Base-by-base conservation (phyloP, 2,329 filamentous ascomycete species). In the Alternaria sp. region DNA sequence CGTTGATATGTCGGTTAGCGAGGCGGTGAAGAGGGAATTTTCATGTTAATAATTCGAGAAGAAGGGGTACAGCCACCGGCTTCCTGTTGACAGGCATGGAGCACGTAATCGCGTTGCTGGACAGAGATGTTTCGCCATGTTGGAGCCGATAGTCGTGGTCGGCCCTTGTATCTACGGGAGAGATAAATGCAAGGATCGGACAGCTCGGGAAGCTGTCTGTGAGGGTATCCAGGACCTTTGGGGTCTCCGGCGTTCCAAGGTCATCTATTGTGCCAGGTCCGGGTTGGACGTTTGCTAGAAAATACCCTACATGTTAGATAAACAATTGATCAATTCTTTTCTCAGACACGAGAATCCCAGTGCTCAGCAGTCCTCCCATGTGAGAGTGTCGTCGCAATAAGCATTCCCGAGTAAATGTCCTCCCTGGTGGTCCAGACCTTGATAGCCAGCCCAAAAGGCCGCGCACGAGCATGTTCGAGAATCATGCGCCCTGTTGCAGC, bases 341-440 rank as follows among this genome's bases (percentile, higher is more conserved):
- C 26, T 47, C 39, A 8, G 5, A 18, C n/a, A 16, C 16, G 18
- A 34, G 30, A 20, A 36, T 16, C 18, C 12, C 46, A n/a, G 7
- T 36, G 18, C 16, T 48, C 34, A 47, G 12, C 8, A 16, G 26
- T 42, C 20, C 26, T 22, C 24, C 22, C 22, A 28, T 47, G 30
- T 47, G 16, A 34, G 22, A 44, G 51, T 68, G 75, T 76, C 70
- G 75, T 78, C 56, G 66, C 67, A 74, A 71, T 75, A 78, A 78
- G 75, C 74, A 71, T 76, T 73, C 58, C 55, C 63, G 63, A 63
- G 61, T 56, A 59, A 52, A 59, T 53, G 55, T 49, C 58, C 57
- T 62, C 63, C 60, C 60, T 66, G 62, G 61, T 61, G 67, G 66
- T 74, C 73, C 74, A 71, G 74, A 75, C 66, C 69, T 65, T 59